Evolutionary conservation across 805 yeast species (phyloP).

Genomic region (Schizosaccharomyces osmophilus): DNA sequence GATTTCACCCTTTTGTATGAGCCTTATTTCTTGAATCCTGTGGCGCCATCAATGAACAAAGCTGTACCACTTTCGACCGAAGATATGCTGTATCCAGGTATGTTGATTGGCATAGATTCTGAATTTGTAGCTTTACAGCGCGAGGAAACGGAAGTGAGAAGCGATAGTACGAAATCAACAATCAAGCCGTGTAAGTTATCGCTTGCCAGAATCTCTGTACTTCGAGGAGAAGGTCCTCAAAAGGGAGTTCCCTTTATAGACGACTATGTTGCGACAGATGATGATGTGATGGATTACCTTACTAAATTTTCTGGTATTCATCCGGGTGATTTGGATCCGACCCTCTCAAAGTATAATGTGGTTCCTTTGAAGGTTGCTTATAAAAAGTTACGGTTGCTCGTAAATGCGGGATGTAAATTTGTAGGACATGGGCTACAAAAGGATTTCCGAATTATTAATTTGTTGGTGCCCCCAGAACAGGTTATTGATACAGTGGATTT

Average conservation of each 20-base stretch:
- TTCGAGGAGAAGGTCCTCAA: conserved; percentile 36
- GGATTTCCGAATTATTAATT: conserved; percentile 81
- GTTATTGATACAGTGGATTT: conserved; percentile 73
- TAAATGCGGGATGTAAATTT: conserved; percentile 73
- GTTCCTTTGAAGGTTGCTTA: conserved; percentile 56
- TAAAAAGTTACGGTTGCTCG: conserved; percentile 66
- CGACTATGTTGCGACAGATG: conserved; percentile 56
- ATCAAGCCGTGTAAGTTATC: conserved; percentile 53
- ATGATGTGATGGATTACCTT: conserved; percentile 50
- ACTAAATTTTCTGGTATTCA: conserved; percentile 88
- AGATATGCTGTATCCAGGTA: conserved; percentile 18
- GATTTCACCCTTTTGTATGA: conserved; percentile 43
- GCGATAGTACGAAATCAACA: conserved; percentile 43
- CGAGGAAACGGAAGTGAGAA: conserved; percentile 54
- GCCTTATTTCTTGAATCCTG: conserved; percentile 23
- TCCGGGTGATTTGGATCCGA: conserved; percentile 66
- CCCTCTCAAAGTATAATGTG: conserved; percentile 35
- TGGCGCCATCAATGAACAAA: conserved; percentile 34
- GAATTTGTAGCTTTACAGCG: conserved; percentile 71
- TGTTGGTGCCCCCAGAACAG: conserved; percentile 64
- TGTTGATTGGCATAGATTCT: conserved; percentile 75
- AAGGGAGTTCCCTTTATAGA: conserved; percentile 70
- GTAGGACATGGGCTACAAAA: conserved; percentile 84
- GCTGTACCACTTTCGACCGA: conserved; percentile 18
- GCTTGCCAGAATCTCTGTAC: conserved; percentile 69